A percentile compares a stretch with the other conserved stretches of the same genome.
These are phyloP conservation scores for Helminthosporium solani DNA, from an alignment of 2,329 filamentous ascomycete species.

Conservation along the genomic window DNA sequence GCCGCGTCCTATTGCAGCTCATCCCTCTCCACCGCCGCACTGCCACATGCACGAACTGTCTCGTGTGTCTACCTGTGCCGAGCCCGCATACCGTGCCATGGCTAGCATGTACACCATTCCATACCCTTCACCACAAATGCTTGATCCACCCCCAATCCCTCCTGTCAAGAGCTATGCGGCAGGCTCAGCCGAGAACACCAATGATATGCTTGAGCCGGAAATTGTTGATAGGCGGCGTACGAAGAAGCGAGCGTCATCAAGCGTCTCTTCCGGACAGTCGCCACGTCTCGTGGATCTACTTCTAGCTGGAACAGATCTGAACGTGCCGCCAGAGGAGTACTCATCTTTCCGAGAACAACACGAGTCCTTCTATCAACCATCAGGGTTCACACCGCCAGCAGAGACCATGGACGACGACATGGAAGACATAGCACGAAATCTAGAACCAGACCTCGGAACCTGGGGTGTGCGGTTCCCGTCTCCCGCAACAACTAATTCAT, in stretches of 20 bases:
- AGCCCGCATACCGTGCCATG: conserved; percentile 10
- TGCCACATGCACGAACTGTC: conserved; percentile 12
- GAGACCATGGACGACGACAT: conserved; percentile 50
- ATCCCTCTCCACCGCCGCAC: conserved; percentile 13
- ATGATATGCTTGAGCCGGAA: conserved; percentile 42
- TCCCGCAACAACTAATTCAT: conserved; percentile 38
- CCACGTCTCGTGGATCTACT: conserved; percentile 52
- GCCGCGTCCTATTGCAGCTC: conserved; percentile 13
- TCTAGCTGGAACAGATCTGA: conserved; percentile 51
- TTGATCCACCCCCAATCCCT: conserved; percentile 27
- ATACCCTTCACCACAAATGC: conserved; percentile 25
- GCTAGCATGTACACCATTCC: conserved; percentile 12
- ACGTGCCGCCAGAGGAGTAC: conserved; percentile 43
- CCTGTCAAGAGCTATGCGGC: conserved; percentile 37
- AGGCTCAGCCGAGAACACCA: conserved; percentile 36
- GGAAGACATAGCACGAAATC: conserved; percentile 55
- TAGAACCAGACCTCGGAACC: conserved; percentile 30
- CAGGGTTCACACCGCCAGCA: conserved; percentile 29
- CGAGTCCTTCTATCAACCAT: conserved; percentile 36
- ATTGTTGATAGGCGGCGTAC: conserved; percentile 26
- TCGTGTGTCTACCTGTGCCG: conserved; percentile 13
- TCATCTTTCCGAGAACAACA: conserved; percentile 35
- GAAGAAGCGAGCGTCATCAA: conserved; percentile 34
- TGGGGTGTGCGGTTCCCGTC: conserved; percentile 45
- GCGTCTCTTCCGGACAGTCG: conserved; percentile 48